Base-by-base conservation (phyloP, 2,329 filamentous ascomycete genomes). In the Chlorencoelia australis region DNA sequence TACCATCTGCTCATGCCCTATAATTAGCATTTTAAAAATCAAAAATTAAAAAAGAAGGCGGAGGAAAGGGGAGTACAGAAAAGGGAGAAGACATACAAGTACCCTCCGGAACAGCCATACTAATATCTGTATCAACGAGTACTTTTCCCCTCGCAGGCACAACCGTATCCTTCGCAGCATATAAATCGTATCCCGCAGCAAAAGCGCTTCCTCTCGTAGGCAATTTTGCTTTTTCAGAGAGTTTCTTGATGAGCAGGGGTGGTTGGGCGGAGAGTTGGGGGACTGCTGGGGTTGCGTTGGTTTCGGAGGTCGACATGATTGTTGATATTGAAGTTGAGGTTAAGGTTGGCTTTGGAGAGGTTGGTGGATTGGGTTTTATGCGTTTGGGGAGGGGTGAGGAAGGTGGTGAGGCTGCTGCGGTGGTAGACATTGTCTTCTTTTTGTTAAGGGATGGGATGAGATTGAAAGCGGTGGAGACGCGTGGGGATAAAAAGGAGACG, bases 151-250 rank as follows among this genome's bases (percentile, higher is more conserved):
- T 71, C 2, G 82, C 77, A 0, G 88, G 88, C 39, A 98, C 79
- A 2, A 73, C 71, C 4, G 79, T 80, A 24, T 81, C 74, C 54
- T 75, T 75, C 2, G 86, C 74, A 34, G 78, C 81, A 63, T 95
- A 96, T 40, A 98, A 58, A 61, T 98, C 91, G 64, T 96, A 96
- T 22, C 91, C 91, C 1, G 91, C 91, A 1, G 91, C 85, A 55
- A 84, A 88, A 35, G 79, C 81, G 48, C 84, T 93, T 48, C 91
- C 91, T 37, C 89, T 79, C 0, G 86, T 96, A 8, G 91, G 91
- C 16, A 88, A 70, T 30, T 72, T 74, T n/a, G 81, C 91, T 45
- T 80, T 76, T 24, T 77, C 67, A 7, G 82, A 82, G 41, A 96
- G 79, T 62, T 93, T 87, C 71, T 95, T 89, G 63, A 98, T 78